Percentiles rank a stretch among this genome's conserved stretches.
These are phyloP conservation scores for Dioscorea zingiberensis DNA, from an alignment of 106 monocot genomes.

Conservation along the genomic window DNA sequence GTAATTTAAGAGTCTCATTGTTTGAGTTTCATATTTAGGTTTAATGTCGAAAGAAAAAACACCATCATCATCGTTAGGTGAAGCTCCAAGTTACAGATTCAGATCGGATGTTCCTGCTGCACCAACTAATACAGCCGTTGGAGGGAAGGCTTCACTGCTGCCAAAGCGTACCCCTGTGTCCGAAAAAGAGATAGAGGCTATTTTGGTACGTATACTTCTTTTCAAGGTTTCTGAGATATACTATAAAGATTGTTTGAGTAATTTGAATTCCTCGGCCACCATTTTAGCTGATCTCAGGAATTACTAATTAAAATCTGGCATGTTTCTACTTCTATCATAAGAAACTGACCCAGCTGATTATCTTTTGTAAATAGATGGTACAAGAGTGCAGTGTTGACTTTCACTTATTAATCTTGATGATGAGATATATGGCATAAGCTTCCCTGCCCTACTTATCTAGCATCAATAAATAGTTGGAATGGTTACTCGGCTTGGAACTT, in stretches of 20 bases:
- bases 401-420: background rate
- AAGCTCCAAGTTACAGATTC: constrained; percentile 3
- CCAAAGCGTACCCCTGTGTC: constrained; percentile 9
- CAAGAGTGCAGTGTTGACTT: background rate
- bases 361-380: no score
- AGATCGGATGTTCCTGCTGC: constrained; percentile 9
- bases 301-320: no score
- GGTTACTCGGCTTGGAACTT: no score
- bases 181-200: constrained; percentile 11
- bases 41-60: background rate
- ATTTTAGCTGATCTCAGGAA: no score
- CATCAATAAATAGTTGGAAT: no score
- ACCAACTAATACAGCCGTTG: background rate
- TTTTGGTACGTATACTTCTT: background rate
- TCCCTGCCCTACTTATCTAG: no score
- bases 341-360: no score
- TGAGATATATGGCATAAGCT: background rate
- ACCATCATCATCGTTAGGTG: background rate
- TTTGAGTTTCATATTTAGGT: background rate
- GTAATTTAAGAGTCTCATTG: no score
- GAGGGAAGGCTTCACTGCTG: constrained; percentile 2
- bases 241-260: no score
- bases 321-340: no score
- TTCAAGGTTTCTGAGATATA: background rate
- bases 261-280: no score